These are phyloP conservation scores for Saccharomycopsis sp. DNA, from an alignment of 805 yeast genomes.

Conservation along the genomic window DNA sequence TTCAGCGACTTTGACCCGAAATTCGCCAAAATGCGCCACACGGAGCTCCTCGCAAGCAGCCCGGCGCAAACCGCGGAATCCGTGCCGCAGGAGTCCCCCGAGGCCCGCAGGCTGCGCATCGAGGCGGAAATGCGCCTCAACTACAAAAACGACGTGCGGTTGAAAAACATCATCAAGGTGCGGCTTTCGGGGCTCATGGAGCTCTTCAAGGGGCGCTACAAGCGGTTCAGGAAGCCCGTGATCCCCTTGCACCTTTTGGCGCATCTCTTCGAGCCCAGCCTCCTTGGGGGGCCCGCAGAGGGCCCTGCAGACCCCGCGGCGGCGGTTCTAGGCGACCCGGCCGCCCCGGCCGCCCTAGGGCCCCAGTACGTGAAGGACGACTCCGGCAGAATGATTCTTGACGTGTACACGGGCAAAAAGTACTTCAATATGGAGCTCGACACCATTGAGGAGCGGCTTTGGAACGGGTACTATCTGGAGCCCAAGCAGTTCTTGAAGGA, in stretches of 20 bases:
- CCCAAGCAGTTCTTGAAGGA: conserved; percentile 87
- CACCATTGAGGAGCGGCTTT: conserved; percentile 84
- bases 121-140: conserved; percentile 43
- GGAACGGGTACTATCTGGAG: conserved; percentile 95
- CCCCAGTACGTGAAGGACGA: conserved; percentile 41
- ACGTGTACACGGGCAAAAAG: conserved; percentile 62
- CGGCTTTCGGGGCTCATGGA: conserved; percentile 88
- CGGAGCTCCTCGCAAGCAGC: conserved; percentile 25
- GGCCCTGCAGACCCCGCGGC: too few species aligned
- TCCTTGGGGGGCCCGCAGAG: too few species aligned
- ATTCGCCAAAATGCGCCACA: conserved; percentile 25
- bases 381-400: conserved; percentile 68
- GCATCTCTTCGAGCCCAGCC: conserved; percentile 66
- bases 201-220: conserved; percentile 76
- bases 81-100: conserved; percentile 27
- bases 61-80: conserved; percentile 65
- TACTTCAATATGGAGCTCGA: conserved; percentile 90
- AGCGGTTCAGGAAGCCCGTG: conserved; percentile 83
- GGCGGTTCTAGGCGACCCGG: too few species aligned
- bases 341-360: conserved; percentile 24
- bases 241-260: conserved; percentile 69
- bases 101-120: not conserved
- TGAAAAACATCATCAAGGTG: conserved; percentile 79
- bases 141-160: conserved; percentile 63
- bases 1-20: conserved; percentile 44